Percentiles rank a stretch among this genome's conserved stretches.
These are phyloP conservation scores for Neurospora sublineolata DNA, from an alignment of 495 filamentous ascomycete genomes.

Conservation along the genomic window DNA sequence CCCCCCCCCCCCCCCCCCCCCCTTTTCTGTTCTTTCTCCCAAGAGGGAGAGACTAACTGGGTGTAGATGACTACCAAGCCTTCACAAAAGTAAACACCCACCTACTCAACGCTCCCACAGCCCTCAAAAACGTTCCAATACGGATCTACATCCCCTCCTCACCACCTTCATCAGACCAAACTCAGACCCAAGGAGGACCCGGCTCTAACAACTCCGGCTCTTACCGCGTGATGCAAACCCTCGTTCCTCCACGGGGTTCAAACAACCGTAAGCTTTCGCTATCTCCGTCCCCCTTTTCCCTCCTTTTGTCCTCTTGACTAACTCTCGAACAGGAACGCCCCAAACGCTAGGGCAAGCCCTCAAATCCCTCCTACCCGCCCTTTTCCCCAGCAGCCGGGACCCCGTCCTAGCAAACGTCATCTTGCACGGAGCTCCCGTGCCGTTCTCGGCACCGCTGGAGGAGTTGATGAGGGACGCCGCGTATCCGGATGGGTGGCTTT, in stretches of 20 bases:
- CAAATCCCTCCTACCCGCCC: conserved; percentile 60
- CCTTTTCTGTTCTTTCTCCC: neutral
- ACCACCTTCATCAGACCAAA: conserved; percentile 25
- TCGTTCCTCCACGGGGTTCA: conserved; percentile 38
- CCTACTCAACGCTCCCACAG: conserved; percentile 64
- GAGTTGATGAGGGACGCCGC: conserved; percentile 71
- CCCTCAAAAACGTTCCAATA: conserved; percentile 71
- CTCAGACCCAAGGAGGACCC: conserved; percentile 5
- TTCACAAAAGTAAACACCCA: conserved; percentile 67
- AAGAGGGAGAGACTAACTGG: neutral
- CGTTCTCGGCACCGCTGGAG: conserved; percentile 71
- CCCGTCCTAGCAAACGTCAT: conserved; percentile 85
- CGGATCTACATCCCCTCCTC: conserved; percentile 79
- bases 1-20: too few relatives aligned
- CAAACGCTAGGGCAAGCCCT: conserved; percentile 78
- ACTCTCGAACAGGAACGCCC: conserved; percentile 22
- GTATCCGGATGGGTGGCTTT: conserved; percentile 88
- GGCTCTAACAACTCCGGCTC: conserved; percentile 36
- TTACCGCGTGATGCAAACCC: conserved; percentile 59
- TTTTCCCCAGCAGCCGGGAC: conserved; percentile 81
- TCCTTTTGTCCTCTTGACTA: neutral
- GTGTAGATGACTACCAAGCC: conserved; percentile 57
- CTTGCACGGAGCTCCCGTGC: conserved; percentile 75
- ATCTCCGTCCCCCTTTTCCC: neutral
- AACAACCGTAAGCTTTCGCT: conserved; percentile 21